Conservation (phyloP, 139 green algal genomes). For the Yamagishiella unicocca region DNA sequence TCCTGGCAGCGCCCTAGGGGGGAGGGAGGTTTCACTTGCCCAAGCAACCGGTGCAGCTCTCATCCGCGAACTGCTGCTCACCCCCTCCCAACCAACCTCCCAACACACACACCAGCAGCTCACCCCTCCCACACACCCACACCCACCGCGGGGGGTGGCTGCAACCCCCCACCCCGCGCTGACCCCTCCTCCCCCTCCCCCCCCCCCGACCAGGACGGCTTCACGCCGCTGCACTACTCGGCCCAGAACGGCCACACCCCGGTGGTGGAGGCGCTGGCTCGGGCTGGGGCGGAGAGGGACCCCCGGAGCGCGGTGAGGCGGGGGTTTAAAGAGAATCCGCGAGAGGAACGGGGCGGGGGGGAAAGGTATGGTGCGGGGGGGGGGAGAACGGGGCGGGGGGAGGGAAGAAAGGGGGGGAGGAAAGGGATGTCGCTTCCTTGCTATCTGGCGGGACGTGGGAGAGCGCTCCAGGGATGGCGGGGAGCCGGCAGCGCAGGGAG, state of each 20-base stretch:
- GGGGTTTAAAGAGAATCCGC: too few species aligned
- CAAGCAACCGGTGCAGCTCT: too few species aligned
- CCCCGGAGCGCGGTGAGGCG: background rate
- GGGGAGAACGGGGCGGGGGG: too few species aligned
- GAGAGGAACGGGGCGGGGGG: too few species aligned
- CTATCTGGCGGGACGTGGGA: too few species aligned
- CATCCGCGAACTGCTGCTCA: background rate
- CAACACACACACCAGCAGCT: background rate
- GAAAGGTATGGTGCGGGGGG: too few species aligned
- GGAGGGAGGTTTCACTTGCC: background rate
- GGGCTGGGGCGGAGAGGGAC: background rate
- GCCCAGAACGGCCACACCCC: background rate
- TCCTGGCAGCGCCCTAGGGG: background rate
- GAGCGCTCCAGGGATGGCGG: too few species aligned
- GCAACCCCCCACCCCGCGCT: background rate
- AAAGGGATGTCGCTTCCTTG: too few species aligned
- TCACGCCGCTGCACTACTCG: slow-evolving; percentile 6
- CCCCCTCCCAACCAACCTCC: background rate
- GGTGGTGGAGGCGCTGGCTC: background rate
- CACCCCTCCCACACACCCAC: background rate
- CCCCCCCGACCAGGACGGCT: background rate
- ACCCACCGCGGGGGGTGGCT: too few species aligned
- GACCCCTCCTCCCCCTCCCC: background rate
- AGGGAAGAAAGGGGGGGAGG: too few species aligned
- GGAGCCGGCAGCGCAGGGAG: too few species aligned